Evolutionary conservation across 2,329 filamentous ascomycete species (phyloP), one percentile per base, ranked within the genome.

Genomic region (Paecilomyces variotii): DNA sequence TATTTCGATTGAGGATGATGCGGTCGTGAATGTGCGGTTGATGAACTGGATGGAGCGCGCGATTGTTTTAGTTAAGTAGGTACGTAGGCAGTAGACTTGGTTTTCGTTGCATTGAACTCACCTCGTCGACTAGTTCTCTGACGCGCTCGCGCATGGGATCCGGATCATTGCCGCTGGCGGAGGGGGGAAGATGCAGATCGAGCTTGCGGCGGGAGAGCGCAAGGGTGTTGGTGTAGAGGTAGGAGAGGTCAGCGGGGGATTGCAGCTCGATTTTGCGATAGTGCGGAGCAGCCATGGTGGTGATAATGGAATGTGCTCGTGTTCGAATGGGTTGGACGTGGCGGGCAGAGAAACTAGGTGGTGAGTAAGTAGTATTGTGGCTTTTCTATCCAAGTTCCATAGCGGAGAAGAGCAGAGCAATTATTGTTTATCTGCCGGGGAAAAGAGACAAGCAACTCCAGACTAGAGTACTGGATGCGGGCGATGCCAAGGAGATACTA

Each of bases 261-360:
- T 80, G 78, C n/a, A 80, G 74, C 60, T 80, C 78, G 66, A 80
- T 75, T 65, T 79, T 80, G 64, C 78, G 76, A 64, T 80, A 73
- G 65, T 78, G 74, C 51, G 71, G 65, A 60, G 68, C 66, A 57
- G 61, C 45, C 65, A 72, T 70, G 57, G 59, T 66, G 25, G 9
- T 7, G 12, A 52, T 27, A 30, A 61, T 51, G 5, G 45, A 10
- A 6, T 10, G 28, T 26, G n/a, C 53, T 28, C 19, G 32, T 35
- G n/a, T 24, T 35, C 3, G 53, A 35, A 50, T 50, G 49, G 27
- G 26, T 56, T 12, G 50, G 11, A 12, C 45, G 9, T 45, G 35
- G 12, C n/a, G 35, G 2, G 19, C 3, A 19, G 7, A 19, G 39
- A n/a, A 39, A n/a, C n/a, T n/a, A n/a, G n/a, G n/a, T n/a, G n/a